Evolutionary conservation across 2,329 filamentous ascomycete species (phyloP).

Genomic region (Calonectria pseudoreteaudii): DNA sequence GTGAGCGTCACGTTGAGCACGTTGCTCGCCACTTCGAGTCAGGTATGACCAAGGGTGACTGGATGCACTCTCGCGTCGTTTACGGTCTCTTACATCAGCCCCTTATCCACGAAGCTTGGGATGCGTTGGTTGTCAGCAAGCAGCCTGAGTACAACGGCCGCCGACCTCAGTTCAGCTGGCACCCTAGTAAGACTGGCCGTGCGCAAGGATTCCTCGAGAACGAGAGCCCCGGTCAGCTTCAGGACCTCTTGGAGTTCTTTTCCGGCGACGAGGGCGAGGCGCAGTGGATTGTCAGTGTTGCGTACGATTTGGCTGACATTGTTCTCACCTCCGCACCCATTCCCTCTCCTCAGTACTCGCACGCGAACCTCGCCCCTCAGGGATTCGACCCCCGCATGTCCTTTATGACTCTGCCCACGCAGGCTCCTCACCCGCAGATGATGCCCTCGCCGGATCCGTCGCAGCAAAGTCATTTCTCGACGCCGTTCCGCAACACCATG

Average conservation of each 20-base stretch:
- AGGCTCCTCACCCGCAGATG: slow-evolving; percentile 46
- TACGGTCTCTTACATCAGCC: slow-evolving; percentile 76
- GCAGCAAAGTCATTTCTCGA: slow-evolving; percentile 44
- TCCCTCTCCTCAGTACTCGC: slow-evolving; percentile 47
- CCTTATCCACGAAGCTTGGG: slow-evolving; percentile 71
- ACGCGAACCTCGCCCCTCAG: slow-evolving; percentile 41
- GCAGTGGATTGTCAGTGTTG: slow-evolving; percentile 67
- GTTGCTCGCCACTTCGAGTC: slow-evolving; percentile 76
- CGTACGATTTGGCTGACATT: slow-evolving; percentile 67
- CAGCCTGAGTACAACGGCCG: slow-evolving; percentile 66
- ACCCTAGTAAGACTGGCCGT: slow-evolving; percentile 65
- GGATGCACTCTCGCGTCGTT: slow-evolving; percentile 77
- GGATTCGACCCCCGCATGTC: slow-evolving; percentile 45
- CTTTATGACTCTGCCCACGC: slow-evolving; percentile 49
- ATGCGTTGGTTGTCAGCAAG: slow-evolving; percentile 63
- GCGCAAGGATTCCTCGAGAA: slow-evolving; percentile 71
- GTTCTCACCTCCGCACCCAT: slow-evolving; percentile 51
- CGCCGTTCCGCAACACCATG: slow-evolving; percentile 48
- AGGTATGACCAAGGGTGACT: slow-evolving; percentile 72
- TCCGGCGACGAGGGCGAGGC: slow-evolving; percentile 68
- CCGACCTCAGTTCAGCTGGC: slow-evolving; percentile 73
- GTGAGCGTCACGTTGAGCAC: slow-evolving; percentile 76
- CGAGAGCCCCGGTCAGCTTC: slow-evolving; percentile 71
- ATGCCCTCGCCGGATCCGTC: slow-evolving; percentile 43
- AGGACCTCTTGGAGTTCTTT: slow-evolving; percentile 75